Evolutionary conservation across 306 rosid genomes (phyloP).

Genomic region (Pachyrhizus erosus): DNA sequence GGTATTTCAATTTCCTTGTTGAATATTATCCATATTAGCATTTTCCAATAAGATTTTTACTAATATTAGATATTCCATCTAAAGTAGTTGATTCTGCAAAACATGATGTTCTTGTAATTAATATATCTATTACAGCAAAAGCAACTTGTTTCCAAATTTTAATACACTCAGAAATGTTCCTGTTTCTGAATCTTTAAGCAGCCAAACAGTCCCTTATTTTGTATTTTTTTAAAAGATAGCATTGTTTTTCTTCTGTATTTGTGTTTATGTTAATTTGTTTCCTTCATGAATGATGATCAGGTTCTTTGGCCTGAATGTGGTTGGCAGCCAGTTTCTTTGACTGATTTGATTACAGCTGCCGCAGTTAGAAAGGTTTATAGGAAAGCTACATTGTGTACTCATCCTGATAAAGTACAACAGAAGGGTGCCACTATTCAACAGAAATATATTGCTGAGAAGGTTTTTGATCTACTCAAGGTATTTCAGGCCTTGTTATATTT

Average conservation of each 20-base stretch:
- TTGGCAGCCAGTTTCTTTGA: constrained; percentile 94
- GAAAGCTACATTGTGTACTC: constrained; percentile 95
- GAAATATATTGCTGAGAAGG: constrained; percentile 93
- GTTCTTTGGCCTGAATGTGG: constrained; percentile 98
- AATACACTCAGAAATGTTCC: not conserved
- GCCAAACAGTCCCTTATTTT: not conserved
- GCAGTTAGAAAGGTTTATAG: constrained; percentile 86
- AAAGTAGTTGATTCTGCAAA: not conserved
- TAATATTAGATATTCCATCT: not conserved
- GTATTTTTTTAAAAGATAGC: not conserved
- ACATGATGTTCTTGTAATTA: constrained; percentile 6
- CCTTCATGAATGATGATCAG: constrained; percentile 59
- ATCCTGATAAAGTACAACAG: constrained; percentile 99
- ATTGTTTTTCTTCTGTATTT: constrained; percentile 13
- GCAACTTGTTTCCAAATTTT: not conserved
- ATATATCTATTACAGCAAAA: constrained; percentile 11
- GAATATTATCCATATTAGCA: not conserved
- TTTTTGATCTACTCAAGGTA: constrained; percentile 97
- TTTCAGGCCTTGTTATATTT: constrained; percentile 5
- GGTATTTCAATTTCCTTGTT: constrained; percentile 28
- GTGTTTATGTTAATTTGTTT: constrained; percentile 36
- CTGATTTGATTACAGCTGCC: constrained; percentile 79
- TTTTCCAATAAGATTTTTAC: constrained; percentile 14
- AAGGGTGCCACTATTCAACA: constrained; percentile 98
- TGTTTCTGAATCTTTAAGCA: constrained; percentile 33